These are phyloP conservation scores for Amylocarpus encephaloides DNA, from an alignment of 2,329 filamentous ascomycete species.

Conservation along the genomic window DNA sequence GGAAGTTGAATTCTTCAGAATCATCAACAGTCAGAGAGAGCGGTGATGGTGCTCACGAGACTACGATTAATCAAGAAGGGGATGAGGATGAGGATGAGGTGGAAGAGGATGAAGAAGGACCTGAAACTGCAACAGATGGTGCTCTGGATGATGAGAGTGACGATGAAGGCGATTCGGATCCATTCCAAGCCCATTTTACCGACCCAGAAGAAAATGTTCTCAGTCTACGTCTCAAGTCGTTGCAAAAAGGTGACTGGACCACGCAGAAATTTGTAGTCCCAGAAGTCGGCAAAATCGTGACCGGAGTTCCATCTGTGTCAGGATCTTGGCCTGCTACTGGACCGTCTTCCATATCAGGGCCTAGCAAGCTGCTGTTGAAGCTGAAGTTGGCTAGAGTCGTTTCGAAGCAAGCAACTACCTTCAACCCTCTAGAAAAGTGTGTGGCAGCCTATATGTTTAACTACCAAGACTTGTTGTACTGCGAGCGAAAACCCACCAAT, in stretches of 20 bases:
- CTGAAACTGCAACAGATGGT: slow-evolving; percentile 32
- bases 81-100: slow-evolving; percentile 35
- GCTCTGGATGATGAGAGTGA: slow-evolving; percentile 34
- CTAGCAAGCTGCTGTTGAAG: slow-evolving; percentile 58
- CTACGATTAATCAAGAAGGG: not conserved
- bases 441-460: slow-evolving; percentile 70
- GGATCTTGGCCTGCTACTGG: slow-evolving; percentile 22
- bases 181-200: slow-evolving; percentile 77
- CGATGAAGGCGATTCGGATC: slow-evolving; percentile 54
- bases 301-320: slow-evolving; percentile 40
- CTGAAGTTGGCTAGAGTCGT: slow-evolving; percentile 56
- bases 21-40: slow-evolving; percentile 13
- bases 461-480: slow-evolving; percentile 76
- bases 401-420: slow-evolving; percentile 45
- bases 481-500: slow-evolving; percentile 63
- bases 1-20: slow-evolving; percentile 42
- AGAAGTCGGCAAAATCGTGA: slow-evolving; percentile 43
- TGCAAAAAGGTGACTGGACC: slow-evolving; percentile 46
- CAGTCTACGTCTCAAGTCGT: slow-evolving; percentile 44
- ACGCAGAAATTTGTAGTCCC: slow-evolving; percentile 38
- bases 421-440: slow-evolving; percentile 57
- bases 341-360: slow-evolving; percentile 25
- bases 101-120: slow-evolving; percentile 45
- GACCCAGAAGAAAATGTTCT: slow-evolving; percentile 57
- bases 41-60: slow-evolving; percentile 5